Evolutionary conservation across 148 eudicot species (phyloP).

Genomic region (Suaeda aralocaspica): DNA sequence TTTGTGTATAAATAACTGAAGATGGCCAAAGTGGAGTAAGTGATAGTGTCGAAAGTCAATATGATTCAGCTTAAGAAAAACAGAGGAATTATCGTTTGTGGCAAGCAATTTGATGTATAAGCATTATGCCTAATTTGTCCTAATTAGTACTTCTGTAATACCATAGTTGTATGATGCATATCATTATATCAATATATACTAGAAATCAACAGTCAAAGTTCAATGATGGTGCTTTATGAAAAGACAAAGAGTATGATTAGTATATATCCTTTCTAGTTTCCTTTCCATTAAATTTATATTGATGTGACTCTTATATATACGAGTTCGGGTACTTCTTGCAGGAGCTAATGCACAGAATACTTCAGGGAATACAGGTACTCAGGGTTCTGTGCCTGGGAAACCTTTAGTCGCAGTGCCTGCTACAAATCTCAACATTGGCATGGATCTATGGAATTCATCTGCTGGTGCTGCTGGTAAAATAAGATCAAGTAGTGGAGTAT

Average conservation of each 20-base stretch:
- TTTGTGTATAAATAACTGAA: no score
- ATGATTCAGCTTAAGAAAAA: no score
- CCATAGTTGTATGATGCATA: not conserved
- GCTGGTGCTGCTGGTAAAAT: constrained; percentile 53
- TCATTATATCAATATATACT: no score
- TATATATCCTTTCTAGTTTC: not conserved
- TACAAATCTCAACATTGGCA: constrained; percentile 80
- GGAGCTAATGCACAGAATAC: constrained; percentile 66
- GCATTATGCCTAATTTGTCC: no score
- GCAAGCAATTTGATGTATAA: no score
- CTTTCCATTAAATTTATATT: not conserved
- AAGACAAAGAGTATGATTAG: not conserved
- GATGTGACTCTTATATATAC: not conserved
- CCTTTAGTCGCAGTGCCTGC: constrained; percentile 49
- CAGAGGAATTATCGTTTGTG: no score
- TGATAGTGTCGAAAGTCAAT: no score
- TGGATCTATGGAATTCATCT: constrained; percentile 87
- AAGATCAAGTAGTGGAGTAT: constrained; percentile 48
- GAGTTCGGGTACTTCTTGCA: constrained; percentile 20
- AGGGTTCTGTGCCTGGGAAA: constrained; percentile 45
- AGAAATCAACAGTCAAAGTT: not conserved
- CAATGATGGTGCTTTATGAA: not conserved
- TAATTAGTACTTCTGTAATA: no score
- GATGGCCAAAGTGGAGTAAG: no score
- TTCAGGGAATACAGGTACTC: constrained; percentile 31